Evolutionary conservation across 352 stramenopile species (phyloP), one percentile per base, ranked within the genome.

Genomic region (Pythium rhizo-oryzae): DNA sequence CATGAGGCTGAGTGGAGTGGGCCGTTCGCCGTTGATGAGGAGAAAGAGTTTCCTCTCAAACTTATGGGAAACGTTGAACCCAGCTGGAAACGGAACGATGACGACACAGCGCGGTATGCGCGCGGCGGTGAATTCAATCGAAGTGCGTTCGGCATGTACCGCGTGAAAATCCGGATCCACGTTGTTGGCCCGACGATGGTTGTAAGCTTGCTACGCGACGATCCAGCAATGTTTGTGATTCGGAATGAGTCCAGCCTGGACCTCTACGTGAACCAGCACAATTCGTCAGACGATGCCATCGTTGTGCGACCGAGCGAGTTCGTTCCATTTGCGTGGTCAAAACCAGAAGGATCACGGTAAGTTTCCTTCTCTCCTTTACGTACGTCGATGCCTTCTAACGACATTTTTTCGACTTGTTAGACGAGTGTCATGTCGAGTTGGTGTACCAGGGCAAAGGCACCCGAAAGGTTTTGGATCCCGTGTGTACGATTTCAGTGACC

Each of bases 201-300:
- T 35, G 74, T 96, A 21, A 96, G 81, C 23, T 71, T 96, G 2
- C 69, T 84, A 63, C 75, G 74, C 16, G 89, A 96, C 39, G 83
- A 93, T 43, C 89, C 89, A 15, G 81, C 89, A 0, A 94, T 95
- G 87, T 94, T 92, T 55, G 75, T 94, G 43, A 91, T 96, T 19
- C 81, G 82, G 65, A 96, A 96, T 51, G 80, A 95, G 54, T 93
- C 89, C 18, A 88, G 74, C 49, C 80, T 79, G 9, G 85, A 94
- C 41, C 68, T 96, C 25, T 84, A 83, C 59, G 81, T 95, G 37
- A 89, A 76, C 41, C 87, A 96, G 61, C 70, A 86, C 0, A 73
- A 90, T 59, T 82, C 71, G 23, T 92, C 85, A 0, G 80, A 92
- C 30, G 84, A 93, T 47, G 79, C 65, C 28, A 68, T 89, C 7